Conservation (phyloP, 2,329 filamentous ascomycete genomes). For the Erysiphe pisi region DNA sequence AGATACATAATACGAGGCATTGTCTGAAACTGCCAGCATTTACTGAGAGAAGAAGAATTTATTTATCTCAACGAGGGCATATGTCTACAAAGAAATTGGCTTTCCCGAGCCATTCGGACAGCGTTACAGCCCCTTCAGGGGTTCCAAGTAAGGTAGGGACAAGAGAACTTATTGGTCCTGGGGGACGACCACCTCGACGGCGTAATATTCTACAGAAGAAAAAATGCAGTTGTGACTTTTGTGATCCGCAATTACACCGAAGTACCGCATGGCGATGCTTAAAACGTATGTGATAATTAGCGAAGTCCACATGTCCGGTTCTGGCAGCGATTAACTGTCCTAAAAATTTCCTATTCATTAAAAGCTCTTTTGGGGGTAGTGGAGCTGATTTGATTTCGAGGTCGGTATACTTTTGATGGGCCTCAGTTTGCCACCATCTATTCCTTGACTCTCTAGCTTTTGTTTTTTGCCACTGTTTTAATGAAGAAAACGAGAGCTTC, state of each 20-base stretch:
- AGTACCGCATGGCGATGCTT: neutral
- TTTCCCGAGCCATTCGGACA: neutral
- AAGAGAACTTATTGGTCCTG: neutral
- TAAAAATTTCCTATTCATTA: too few species aligned
- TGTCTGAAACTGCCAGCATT: constrained; percentile 1
- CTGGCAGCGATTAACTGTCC: too few species aligned
- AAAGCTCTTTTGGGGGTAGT: too few species aligned
- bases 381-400: too few species aligned
- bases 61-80: neutral
- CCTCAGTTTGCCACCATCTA: too few species aligned
- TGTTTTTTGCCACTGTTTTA: too few species aligned
- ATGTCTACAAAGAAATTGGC: neutral
- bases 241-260: neutral
- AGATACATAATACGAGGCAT: neutral
- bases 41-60: neutral
- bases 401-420: too few species aligned
- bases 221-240: neutral
- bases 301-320: too few species aligned
- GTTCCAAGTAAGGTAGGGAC: too few species aligned
- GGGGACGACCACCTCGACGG: neutral
- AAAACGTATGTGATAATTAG: too few species aligned
- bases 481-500: too few species aligned
- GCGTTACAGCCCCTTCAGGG: neutral
- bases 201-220: constrained; percentile 9
- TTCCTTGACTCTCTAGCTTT: too few species aligned